Conservation (phyloP, 176 grass and related monocot species). For the Cenchrus fungigraminus region DNA sequence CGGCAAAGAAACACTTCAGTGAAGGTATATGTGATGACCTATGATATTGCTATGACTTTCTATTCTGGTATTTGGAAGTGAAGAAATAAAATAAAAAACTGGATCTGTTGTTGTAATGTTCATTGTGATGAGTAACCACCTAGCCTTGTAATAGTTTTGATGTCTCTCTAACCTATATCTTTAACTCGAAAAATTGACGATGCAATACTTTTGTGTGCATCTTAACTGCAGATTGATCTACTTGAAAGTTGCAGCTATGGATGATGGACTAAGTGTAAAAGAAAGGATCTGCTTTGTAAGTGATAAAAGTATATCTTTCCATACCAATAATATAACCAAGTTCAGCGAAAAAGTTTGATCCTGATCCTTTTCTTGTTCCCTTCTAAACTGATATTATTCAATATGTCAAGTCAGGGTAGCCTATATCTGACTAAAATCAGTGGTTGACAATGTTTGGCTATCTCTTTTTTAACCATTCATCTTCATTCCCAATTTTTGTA, state of each 20-base stretch:
- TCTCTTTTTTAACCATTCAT: neutral
- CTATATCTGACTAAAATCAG: neutral
- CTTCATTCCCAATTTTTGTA: slow-evolving; percentile 21
- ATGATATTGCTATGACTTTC: slow-evolving; percentile 4
- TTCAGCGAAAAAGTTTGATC: neutral
- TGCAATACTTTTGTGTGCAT: slow-evolving; percentile 36
- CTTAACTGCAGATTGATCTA: slow-evolving; percentile 83
- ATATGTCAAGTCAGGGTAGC: neutral
- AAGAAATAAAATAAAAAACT: slow-evolving; percentile 19
- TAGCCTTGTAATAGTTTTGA: slow-evolving; percentile 1
- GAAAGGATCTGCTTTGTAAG: slow-evolving; percentile 66
- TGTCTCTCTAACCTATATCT: neutral
- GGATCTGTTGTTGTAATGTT: slow-evolving; percentile 24
- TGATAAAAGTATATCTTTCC: neutral
- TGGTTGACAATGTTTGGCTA: slow-evolving; percentile 24
- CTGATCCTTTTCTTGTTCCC: neutral
- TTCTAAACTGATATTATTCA: slow-evolving; percentile 8
- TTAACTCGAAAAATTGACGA: slow-evolving; percentile 28
- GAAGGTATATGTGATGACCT: slow-evolving; percentile 13
- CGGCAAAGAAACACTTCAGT: neutral
- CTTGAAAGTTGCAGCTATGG: slow-evolving; percentile 69
- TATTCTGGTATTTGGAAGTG: slow-evolving; percentile 10
- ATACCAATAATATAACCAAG: neutral
- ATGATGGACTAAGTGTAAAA: slow-evolving; percentile 63
- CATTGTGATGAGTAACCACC: neutral